Conservation (phyloP, 495 filamentous ascomycete genomes). For the Tuber indicum region DNA sequence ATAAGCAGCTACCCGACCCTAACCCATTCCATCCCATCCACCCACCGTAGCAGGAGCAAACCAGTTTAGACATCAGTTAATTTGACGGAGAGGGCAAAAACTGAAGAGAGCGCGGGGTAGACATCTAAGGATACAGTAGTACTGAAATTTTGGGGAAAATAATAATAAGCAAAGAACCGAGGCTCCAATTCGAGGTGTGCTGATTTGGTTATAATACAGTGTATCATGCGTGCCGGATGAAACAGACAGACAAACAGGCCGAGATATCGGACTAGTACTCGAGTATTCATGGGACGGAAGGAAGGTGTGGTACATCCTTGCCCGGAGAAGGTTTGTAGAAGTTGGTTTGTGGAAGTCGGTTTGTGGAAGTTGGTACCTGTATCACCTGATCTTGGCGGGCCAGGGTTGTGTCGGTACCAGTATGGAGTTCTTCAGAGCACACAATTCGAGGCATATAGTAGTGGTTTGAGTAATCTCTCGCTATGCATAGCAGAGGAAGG, state of each 20-base stretch:
- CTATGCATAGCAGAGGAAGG: not conserved
- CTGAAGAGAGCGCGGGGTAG: not conserved
- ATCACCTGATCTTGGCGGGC: not conserved
- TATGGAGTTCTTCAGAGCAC: not conserved
- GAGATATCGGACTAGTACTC: not conserved
- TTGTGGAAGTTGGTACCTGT: no score
- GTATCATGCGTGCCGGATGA: not conserved
- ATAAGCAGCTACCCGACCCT: not conserved
- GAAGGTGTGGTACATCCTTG: not conserved
- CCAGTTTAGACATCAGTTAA: not conserved
- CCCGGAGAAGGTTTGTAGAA: no score
- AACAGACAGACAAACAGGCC: not conserved
- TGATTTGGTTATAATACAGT: not conserved
- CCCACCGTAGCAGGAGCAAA: not conserved
- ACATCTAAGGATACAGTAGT: not conserved
- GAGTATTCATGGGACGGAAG: not conserved
- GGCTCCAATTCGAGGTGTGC: not conserved
- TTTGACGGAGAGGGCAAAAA: not conserved
- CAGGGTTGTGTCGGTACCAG: not conserved
- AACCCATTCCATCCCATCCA: not conserved
- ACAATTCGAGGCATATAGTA: not conserved
- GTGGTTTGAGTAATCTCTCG: not conserved
- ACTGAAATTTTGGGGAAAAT: not conserved
- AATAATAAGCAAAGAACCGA: not conserved
- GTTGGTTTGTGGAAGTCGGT: no score